A percentile compares a stretch with the other conserved stretches of the same genome.
Evolutionary conservation across 306 rosid genomes (phyloP).

Genomic region (Inga laurina): DNA sequence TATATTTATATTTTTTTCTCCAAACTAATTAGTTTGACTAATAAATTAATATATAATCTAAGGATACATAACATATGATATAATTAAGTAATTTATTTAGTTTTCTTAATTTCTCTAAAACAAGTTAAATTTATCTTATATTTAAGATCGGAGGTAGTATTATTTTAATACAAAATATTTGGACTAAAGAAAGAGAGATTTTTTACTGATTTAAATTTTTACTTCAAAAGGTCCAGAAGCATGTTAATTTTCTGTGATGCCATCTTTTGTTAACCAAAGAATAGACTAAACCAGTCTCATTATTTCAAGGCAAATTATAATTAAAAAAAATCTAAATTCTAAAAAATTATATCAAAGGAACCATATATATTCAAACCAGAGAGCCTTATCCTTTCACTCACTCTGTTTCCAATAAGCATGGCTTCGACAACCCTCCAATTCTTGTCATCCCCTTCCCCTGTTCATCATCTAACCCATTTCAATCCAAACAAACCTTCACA

Average conservation of each 20-base stretch:
- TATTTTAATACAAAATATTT: background rate
- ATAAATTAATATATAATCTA: no score
- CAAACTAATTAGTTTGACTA: no score
- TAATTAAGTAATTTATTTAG: no score
- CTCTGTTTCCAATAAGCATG: slow-evolving; percentile 43
- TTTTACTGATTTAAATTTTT: no score
- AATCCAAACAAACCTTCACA: slow-evolving; percentile 29
- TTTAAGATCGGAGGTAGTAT: no score
- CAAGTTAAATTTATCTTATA: no score
- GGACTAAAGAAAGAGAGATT: background rate
- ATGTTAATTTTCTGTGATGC: background rate
- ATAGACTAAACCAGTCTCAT: background rate
- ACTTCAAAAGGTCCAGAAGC: background rate
- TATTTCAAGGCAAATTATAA: background rate
- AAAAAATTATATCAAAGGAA: no score
- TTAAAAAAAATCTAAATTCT: background rate
- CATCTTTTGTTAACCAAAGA: background rate
- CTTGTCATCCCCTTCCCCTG: slow-evolving; percentile 45
- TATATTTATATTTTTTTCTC: no score
- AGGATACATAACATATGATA: no score
- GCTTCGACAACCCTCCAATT: slow-evolving; percentile 59
- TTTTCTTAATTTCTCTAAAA: no score
- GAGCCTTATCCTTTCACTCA: slow-evolving; percentile 49
- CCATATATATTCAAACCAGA: background rate
- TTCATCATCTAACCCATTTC: slow-evolving; percentile 27